Conservation (phyloP, 2,329 filamentous ascomycete species). For the Tetracladium maxilliforme region DNA sequence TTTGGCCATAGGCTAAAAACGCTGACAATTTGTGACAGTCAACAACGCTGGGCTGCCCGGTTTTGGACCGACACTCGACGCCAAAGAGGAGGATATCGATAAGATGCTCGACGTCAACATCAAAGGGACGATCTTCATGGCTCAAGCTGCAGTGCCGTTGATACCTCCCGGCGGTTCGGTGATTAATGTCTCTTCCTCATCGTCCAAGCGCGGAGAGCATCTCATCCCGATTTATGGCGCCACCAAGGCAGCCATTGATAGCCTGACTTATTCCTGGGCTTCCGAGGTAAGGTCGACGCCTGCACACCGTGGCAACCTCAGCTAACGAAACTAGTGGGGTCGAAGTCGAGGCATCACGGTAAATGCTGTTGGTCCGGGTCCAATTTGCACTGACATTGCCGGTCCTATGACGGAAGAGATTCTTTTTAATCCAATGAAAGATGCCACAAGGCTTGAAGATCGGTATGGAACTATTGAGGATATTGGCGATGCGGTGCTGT, state of each 20-base stretch:
- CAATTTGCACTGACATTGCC: slow-evolving; percentile 18
- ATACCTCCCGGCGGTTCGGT: slow-evolving; percentile 8
- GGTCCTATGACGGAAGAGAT: slow-evolving; percentile 2
- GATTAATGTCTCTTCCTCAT: slow-evolving; percentile 8
- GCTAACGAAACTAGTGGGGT: slow-evolving; percentile 18
- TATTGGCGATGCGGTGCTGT: slow-evolving; percentile 23
- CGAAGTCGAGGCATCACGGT: slow-evolving; percentile 23
- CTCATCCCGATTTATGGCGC: slow-evolving; percentile 7
- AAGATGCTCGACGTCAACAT: slow-evolving; percentile 18
- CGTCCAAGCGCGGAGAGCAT: slow-evolving; percentile 8
- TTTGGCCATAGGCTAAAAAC: slow-evolving; percentile 1
- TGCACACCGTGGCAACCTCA: slow-evolving; percentile 17
- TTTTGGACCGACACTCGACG: slow-evolving; percentile 8
- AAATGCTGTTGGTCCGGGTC: slow-evolving; percentile 25
- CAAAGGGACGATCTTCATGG: slow-evolving; percentile 17
- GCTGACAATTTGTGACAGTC: slow-evolving; percentile 10
- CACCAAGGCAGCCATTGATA: slow-evolving; percentile 9
- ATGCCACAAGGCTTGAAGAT: slow-evolving; percentile 16
- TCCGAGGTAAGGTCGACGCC: slow-evolving; percentile 19
- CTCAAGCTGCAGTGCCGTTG: slow-evolving; percentile 14
- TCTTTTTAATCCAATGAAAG: slow-evolving; percentile 8
- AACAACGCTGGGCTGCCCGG: slow-evolving; percentile 20
- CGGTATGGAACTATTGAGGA: slow-evolving; percentile 20
- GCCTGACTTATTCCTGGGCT: slow-evolving; percentile 7
- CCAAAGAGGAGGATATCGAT: slow-evolving; percentile 11